A percentile compares a stretch with the other conserved stretches of the same genome.
These are phyloP conservation scores for Fusarium buxicola DNA, from an alignment of 2,329 filamentous ascomycete species.

Conservation along the genomic window DNA sequence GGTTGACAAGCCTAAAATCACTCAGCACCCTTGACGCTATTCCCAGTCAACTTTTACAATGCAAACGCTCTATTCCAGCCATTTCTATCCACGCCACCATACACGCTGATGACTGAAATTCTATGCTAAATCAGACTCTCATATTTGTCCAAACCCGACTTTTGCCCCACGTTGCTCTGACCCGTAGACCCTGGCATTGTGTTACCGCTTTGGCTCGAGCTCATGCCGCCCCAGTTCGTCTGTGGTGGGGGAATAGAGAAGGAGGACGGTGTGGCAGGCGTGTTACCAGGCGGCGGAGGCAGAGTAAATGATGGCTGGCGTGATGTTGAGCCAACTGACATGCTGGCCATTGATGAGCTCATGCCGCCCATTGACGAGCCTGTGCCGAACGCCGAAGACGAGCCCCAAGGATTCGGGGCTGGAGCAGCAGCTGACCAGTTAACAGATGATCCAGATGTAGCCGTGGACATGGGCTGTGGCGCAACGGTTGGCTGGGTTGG, in stretches of 20 bases:
- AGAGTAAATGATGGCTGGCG: slow-evolving; percentile 66
- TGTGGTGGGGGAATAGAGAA: slow-evolving; percentile 62
- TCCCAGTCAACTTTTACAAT: not conserved
- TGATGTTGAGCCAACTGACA: slow-evolving; percentile 60
- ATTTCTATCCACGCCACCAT: slow-evolving; percentile 6
- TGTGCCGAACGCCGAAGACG: slow-evolving; percentile 48
- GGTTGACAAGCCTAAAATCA: too few species aligned
- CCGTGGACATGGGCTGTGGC: slow-evolving; percentile 27
- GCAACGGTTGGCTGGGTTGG: slow-evolving; percentile 38
- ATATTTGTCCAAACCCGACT: slow-evolving; percentile 73
- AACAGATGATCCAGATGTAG: slow-evolving; percentile 54
- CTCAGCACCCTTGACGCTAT: not conserved
- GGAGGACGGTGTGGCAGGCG: slow-evolving; percentile 48
- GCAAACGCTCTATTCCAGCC: slow-evolving; percentile 17
- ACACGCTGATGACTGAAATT: slow-evolving; percentile 1
- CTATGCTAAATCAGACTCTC: slow-evolving; percentile 69
- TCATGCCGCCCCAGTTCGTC: slow-evolving; percentile 43
- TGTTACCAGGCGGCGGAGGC: slow-evolving; percentile 62
- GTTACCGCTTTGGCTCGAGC: slow-evolving; percentile 1
- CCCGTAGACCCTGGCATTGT: slow-evolving; percentile 7
- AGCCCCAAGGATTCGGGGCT: slow-evolving; percentile 63
- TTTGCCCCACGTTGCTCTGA: slow-evolving; percentile 48
- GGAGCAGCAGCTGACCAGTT: slow-evolving; percentile 63
- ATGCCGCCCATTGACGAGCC: slow-evolving; percentile 47
- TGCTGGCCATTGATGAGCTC: slow-evolving; percentile 58